Base-by-base conservation (phyloP, 345 rosid species). In the Diplotaxis tenuifolia region DNA sequence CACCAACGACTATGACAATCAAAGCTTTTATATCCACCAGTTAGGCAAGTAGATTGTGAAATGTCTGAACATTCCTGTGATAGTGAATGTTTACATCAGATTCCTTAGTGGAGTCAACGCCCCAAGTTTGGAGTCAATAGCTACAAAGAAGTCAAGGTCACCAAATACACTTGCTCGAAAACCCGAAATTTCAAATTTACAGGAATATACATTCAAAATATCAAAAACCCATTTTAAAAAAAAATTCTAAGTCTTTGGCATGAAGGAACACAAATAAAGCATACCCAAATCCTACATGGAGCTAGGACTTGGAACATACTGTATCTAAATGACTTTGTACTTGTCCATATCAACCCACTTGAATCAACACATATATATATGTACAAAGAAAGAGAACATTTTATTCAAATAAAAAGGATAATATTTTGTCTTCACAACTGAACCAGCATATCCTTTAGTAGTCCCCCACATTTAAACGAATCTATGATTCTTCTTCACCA, bases 401-500 rank as follows among this genome's bases (percentile, higher is more conserved):
- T 54, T 12, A 11, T 22, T 22, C 16, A 54, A 12, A 54, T 22
- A 5, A 22, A 52, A 22, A 11, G 59, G 59, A 22, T 22, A 54
- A 54, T 5, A 22, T 12, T 10, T 54, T 54, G 31, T 22, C 31
- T 21, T 54, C 59, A 54, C 29, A 21, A 11, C 29, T 54, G 59
- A 54, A 12, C 28, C 22, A 56, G 58, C 18, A 62, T 11, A 54
- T 16, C 9, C 0, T 62, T 62, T 19, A 18, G 38, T 1, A 18
- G 34, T 54, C 60, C 8, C 36, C 8, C 36, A 59, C 12, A 64
- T 5, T 19, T 1, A 38, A 56, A 58, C 1, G 12, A n/a, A 55
- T 18, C 73, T 77, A 76, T 31, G 32, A 65, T 36, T 70, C 47
- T 66, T 65, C 58, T 60, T 59, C 50, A 70, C 62, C 60, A 29